These are phyloP conservation scores for Aspergillus affinis DNA, from an alignment of 495 filamentous ascomycete genomes.

Conservation along the genomic window DNA sequence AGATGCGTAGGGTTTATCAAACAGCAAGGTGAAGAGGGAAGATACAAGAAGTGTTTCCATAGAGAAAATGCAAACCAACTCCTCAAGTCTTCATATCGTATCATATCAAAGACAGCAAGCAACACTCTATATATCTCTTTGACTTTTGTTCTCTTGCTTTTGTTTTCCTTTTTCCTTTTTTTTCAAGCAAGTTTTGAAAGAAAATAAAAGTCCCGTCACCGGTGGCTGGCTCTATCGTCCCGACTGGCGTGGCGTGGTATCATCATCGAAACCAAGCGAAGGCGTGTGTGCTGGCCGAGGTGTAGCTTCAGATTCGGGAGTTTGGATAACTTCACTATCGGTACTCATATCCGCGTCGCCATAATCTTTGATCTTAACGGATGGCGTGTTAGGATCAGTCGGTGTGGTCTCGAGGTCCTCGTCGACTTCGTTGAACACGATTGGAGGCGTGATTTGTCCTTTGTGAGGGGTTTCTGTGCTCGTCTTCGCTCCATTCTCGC, in stretches of 20 bases:
- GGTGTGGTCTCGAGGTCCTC: background rate
- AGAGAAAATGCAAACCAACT: background rate
- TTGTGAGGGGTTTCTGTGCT: constrained; percentile 14
- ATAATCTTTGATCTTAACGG: constrained; percentile 20
- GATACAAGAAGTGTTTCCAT: background rate
- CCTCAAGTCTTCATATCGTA: background rate
- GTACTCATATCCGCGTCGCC: constrained; percentile 17
- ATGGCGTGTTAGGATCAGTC: constrained; percentile 31
- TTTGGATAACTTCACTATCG: constrained; percentile 26
- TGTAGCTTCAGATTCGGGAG: constrained; percentile 39
- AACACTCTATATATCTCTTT: constrained; percentile 6
- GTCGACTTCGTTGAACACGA: constrained; percentile 15
- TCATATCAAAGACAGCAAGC: constrained; percentile 4
- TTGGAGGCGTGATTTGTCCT: constrained; percentile 40
- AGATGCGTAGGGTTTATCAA: background rate
- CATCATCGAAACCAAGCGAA: constrained; percentile 47
- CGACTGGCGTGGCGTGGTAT: constrained; percentile 56
- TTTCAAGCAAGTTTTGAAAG: constrained; percentile 1
- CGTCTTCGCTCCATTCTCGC: background rate
- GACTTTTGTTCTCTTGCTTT: background rate
- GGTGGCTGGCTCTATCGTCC: constrained; percentile 13
- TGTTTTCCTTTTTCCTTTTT: background rate
- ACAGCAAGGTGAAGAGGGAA: background rate
- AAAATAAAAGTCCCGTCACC: background rate
- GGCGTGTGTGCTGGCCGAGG: constrained; percentile 39